Percentiles rank a stretch among this genome's conserved stretches.
Conservation (phyloP, 2,329 filamentous ascomycete genomes). For the Chaetomium sp. region DNA sequence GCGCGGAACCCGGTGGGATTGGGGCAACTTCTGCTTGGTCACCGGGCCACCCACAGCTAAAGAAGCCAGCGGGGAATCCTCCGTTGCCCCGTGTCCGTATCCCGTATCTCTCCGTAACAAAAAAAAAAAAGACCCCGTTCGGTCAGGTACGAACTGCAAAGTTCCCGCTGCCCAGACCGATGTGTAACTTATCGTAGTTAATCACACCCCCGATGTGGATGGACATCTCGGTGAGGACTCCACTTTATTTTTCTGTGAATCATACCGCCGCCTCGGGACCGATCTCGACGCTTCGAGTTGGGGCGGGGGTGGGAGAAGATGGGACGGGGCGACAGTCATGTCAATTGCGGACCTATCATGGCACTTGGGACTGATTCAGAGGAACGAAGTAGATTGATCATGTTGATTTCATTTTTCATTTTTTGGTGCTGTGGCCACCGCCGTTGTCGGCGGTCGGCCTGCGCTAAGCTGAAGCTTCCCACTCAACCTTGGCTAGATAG, state of each 20-base stretch:
- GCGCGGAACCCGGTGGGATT: not conserved
- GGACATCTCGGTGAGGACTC: not conserved
- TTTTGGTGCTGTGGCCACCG: not conserved
- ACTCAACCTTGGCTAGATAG: conserved; percentile 15
- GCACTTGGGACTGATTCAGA: not conserved
- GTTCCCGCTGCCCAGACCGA: conserved; percentile 8
- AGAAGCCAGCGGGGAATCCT: not conserved
- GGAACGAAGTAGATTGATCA: not conserved
- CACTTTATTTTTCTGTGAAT: conserved; percentile 23
- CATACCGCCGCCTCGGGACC: conserved; percentile 28
- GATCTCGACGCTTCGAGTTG: conserved; percentile 15
- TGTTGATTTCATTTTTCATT: conserved; percentile 4
- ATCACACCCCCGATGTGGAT: not conserved
- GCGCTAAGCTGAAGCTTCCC: conserved; percentile 8
- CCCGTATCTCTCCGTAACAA: not conserved
- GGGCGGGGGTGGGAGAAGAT: not conserved
- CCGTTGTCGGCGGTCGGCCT: not conserved
- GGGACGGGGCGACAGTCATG: not conserved
- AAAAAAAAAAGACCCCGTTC: not conserved
- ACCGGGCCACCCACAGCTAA: conserved; percentile 3
- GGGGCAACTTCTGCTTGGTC: conserved; percentile 4
- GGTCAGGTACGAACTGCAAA: not conserved
- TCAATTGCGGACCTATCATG: conserved; percentile 1
- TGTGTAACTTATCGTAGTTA: not conserved
- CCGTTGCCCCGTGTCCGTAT: conserved; percentile 13